Evolutionary conservation across 306 rosid species (phyloP), one percentile per base, ranked within the genome.

Genomic region (Rosa lucieae): DNA sequence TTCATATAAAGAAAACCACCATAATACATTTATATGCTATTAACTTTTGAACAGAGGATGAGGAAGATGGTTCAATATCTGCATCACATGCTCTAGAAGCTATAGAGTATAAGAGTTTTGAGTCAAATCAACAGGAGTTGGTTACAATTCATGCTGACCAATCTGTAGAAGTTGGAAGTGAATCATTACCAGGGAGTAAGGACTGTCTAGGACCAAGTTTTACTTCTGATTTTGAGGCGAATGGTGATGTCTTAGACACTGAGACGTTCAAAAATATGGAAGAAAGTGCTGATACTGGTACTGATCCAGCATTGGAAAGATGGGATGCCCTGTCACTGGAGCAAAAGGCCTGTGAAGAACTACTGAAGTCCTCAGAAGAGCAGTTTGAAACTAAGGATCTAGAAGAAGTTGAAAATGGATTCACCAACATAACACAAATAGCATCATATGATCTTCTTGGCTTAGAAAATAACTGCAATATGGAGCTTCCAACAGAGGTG

Each of bases 21-120:
- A 14, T n/a, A 43, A 15, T 74, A 56, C 55, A 40, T 53, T 44
- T 3, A 46, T 61, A 75, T 62, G 58, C 47, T 29, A 44, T 75
- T 35, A 14, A 15, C 48, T 35, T 39, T 83, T 63, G 4, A 37
- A 72, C 94, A 91, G 93, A 76, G 5, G 26, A 67, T 67, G 71
- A 37, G 23, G 85, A 85, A 78, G 86, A 78, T 32, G 84, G n/a
- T 52, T 39, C 71, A 70, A 35, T 47, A 73, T 80, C 66, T 14
- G 14, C 40, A 35, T 74, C 87, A 81, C 70, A 71, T 62, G 80
- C 69, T 78, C 76, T 73, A 48, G 79, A 84, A 72, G 82, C 82
- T 83, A 86, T 80, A 76, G 84, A 83, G 42, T 81, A 63, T 2
- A 63, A 67, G 61, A 43, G 40, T 67, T 40, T 52, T 47, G 74